Evolutionary conservation across 1,284 basidiomycete genomes (phyloP).

Genomic region (Stygiomarasmius scandens): DNA sequence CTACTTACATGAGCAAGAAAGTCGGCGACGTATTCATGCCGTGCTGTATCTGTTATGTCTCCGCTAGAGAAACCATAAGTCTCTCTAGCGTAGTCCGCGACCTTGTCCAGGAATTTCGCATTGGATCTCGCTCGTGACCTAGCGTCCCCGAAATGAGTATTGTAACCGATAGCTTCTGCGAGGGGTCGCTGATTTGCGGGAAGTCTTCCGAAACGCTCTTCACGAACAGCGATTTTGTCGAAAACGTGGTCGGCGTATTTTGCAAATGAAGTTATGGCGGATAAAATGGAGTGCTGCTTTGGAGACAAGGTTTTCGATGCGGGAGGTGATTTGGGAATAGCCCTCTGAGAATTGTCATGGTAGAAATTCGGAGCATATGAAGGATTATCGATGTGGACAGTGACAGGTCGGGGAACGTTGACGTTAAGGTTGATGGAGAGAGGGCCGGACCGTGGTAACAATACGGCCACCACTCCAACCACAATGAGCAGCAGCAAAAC

Average conservation of each 20-base stretch:
- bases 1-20: slow-evolving; percentile 66
- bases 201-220: background rate
- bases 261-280: background rate
- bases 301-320: background rate
- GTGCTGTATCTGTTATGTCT: background rate
- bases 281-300: background rate
- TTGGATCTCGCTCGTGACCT: background rate
- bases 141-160: background rate
- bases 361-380: background rate
- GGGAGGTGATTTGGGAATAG: background rate
- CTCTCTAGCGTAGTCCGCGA: background rate
- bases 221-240: background rate
- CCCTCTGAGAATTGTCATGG: background rate
- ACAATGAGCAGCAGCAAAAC: background rate
- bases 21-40: slow-evolving; percentile 41
- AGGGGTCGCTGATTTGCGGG: background rate
- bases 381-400: background rate
- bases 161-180: background rate
- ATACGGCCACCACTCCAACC: background rate
- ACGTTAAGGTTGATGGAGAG: background rate
- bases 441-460: background rate
- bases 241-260: background rate
- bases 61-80: background rate
- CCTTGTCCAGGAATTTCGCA: background rate
- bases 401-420: background rate